Base-by-base conservation (phyloP, 441 rosid genomes). In the Croton setiger region DNA sequence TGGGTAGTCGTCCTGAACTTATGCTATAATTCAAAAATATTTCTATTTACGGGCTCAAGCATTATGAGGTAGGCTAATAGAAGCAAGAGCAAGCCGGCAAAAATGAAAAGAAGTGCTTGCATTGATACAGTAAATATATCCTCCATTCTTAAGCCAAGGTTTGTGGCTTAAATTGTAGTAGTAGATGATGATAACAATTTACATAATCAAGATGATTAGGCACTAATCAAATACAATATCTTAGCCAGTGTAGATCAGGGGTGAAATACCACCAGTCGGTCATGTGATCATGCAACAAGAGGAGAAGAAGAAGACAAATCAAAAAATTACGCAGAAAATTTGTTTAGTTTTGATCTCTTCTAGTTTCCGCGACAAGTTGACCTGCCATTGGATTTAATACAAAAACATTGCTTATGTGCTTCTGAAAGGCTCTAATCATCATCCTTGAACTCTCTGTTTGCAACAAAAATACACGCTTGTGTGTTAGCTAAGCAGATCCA, bases 391-490 rank as follows among this genome's bases (percentile, higher is more conserved):
- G 59, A 59, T 20, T 48, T n/a, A 6, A 9, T 64, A 60, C 76
- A 71, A 77, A 70, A 69, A 41, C 77, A 52, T 60, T 59, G 71
- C 75, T 31, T 27, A 15, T 17, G 52, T 66, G n/a, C 55, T 39
- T 66, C 66, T 17, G 21, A 5, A 49, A 60, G 20, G 66, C 64
- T 72, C 84, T 87, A 93, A 78, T 93, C 98, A 51, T 93, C 97
- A 54, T 93, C 98, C 76, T 93, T 93, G 83, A 93, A 93, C 80
- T 93, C 98, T 79, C 97, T 91, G 96, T 55, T 27, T 60, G 72
- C 60, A 63, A 62, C 69, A 23, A 72, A 27, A 75, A 60, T n/a
- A 72, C 64, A 54, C 23, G 12, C 13, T 27, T 20, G 5, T 23
- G 31, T 63, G 31, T 63, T 18, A 36, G 23, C 4, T 11, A 39